Percentiles rank a stretch among this genome's conserved stretches.
Evolutionary conservation across 2,329 filamentous ascomycete genomes (phyloP).

Genomic region (Fusarium acutatum): DNA sequence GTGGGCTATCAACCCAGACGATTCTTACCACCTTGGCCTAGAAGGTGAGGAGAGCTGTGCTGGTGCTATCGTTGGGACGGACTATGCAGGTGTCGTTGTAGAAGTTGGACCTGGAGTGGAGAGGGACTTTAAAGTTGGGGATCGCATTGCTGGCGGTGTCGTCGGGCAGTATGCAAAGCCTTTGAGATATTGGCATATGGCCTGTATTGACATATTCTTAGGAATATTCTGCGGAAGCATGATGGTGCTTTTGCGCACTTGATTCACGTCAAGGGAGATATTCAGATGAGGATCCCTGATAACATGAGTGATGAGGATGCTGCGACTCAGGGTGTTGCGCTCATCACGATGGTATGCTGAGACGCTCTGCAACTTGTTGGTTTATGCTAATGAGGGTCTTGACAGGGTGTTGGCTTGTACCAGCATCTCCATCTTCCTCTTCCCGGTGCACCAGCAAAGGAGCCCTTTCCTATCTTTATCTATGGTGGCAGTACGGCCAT

Average conservation of each 20-base stretch:
- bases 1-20: slow-evolving; percentile 1
- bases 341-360: slow-evolving; percentile 44
- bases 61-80: slow-evolving; percentile 48
- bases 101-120: slow-evolving; percentile 52
- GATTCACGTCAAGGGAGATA: slow-evolving; percentile 49
- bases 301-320: slow-evolving; percentile 52
- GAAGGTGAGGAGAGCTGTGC: not conserved
- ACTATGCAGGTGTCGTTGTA: slow-evolving; percentile 57
- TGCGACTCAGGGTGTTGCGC: slow-evolving; percentile 53
- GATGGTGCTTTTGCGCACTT: slow-evolving; percentile 54
- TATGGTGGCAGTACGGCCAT: slow-evolving; percentile 63
- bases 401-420: slow-evolving; percentile 55
- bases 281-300: slow-evolving; percentile 55
- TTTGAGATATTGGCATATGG: not conserved
- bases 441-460: slow-evolving; percentile 50
- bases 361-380: rapidly evolving
- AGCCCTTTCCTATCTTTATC: slow-evolving; percentile 50
- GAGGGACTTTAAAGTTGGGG: slow-evolving; percentile 53
- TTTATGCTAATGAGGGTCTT: rapidly evolving
- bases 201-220: not conserved
- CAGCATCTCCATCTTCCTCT: slow-evolving; percentile 54
- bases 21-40: not conserved
- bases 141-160: slow-evolving; percentile 48
- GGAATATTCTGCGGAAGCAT: not conserved
- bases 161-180: not conserved